Conservation (phyloP, 1,284 basidiomycete genomes). For the Entoloma clypeatum region DNA sequence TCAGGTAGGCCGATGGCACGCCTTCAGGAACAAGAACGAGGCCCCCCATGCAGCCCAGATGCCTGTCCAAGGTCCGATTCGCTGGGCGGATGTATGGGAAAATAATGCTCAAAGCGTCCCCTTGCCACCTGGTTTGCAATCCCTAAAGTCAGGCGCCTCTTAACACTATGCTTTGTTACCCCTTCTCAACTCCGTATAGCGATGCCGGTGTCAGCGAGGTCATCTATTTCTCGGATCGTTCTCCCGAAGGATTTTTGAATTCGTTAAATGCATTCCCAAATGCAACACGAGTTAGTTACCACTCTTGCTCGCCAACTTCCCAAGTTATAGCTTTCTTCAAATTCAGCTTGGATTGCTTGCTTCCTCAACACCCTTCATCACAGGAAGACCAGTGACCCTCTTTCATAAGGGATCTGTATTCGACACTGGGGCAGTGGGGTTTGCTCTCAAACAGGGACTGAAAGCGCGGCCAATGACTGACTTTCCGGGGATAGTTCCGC, state of each 20-base stretch:
- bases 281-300: conserved; percentile 47
- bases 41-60: conserved; percentile 25
- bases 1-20: conserved; percentile 68
- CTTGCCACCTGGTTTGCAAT: conserved; percentile 37
- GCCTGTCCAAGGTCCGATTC: conserved; percentile 22
- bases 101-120: conserved; percentile 22
- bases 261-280: conserved; percentile 45
- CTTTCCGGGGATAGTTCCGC: conserved; percentile 50
- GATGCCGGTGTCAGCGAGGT: conserved; percentile 43
- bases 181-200: conserved; percentile 21
- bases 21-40: conserved; percentile 38
- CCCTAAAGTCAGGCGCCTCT: conserved; percentile 32
- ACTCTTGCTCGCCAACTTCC: too few species aligned
- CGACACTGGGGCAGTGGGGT: conserved; percentile 70
- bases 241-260: conserved; percentile 58
- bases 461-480: conserved; percentile 31
- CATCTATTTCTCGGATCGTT: conserved; percentile 60
- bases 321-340: too few species aligned
- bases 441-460: conserved; percentile 45
- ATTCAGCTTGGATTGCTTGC: conserved; percentile 74
- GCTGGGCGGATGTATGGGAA: conserved; percentile 55
- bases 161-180: conserved; percentile 1
- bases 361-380: conserved; percentile 83
- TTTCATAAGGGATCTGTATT: conserved; percentile 58
- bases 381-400: conserved; percentile 75